Evolutionary conservation across 1,284 basidiomycete genomes (phyloP).

Genomic region (Stygiomarasmius scandens): DNA sequence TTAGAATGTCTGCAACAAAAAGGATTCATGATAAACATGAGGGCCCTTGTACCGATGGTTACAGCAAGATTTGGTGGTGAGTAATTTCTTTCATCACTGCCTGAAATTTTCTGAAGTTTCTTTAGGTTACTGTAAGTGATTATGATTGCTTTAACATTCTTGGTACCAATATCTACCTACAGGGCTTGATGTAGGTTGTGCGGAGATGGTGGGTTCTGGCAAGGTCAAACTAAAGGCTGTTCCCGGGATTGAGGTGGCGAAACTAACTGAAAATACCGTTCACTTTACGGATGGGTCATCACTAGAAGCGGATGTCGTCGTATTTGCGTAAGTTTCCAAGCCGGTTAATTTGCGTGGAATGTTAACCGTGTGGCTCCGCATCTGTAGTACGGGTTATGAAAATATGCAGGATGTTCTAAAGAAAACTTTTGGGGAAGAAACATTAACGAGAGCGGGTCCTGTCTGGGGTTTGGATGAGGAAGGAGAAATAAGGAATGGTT

Average conservation of each 20-base stretch:
- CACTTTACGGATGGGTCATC: slow-evolving; percentile 35
- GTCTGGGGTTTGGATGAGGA: slow-evolving; percentile 29
- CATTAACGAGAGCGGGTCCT: slow-evolving; percentile 22
- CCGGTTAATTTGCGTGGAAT: neutral
- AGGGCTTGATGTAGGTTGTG: slow-evolving; percentile 46
- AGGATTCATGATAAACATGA: slow-evolving; percentile 40
- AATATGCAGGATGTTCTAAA: slow-evolving; percentile 14
- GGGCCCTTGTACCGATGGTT: slow-evolving; percentile 25
- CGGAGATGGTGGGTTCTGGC: slow-evolving; percentile 31
- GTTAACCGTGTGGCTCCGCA: no score
- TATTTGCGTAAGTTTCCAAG: slow-evolving; percentile 30
- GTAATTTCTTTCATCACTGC: neutral
- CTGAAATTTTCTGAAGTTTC: neutral
- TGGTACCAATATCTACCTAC: neutral
- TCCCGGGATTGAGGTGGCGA: slow-evolving; percentile 29
- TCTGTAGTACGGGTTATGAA: slow-evolving; percentile 29
- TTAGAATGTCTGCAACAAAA: slow-evolving; percentile 36
- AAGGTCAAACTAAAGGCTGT: slow-evolving; percentile 31
- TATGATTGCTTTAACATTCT: neutral
- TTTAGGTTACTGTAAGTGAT: slow-evolving; percentile 11
- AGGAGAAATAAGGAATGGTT: slow-evolving; percentile 25
- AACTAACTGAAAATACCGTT: slow-evolving; percentile 25
- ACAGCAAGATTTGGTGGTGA: slow-evolving; percentile 33
- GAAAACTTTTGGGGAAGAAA: slow-evolving; percentile 25
- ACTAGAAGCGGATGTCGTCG: slow-evolving; percentile 32